Percentiles rank a stretch among this genome's conserved stretches.
Conservation (phyloP, 129 eudicot genomes). For the Escallonia herrerae region DNA sequence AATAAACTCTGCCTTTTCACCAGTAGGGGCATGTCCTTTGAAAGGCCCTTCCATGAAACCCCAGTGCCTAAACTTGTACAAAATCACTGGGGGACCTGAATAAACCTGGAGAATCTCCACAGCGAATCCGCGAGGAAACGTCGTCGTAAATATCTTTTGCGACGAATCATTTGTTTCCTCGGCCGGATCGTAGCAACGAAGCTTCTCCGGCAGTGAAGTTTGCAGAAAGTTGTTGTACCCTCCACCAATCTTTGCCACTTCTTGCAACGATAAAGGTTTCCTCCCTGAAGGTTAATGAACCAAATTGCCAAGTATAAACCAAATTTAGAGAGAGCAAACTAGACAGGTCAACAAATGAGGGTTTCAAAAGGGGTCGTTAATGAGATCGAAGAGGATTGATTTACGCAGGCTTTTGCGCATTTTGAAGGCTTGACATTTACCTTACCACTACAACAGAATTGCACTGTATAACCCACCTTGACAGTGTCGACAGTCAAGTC, state of each 20-base stretch:
- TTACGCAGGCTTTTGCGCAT: too few species aligned
- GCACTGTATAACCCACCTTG: too few species aligned
- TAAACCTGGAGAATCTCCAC: slow-evolving; percentile 79
- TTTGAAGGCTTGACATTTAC: too few species aligned
- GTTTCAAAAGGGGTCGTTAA: too few species aligned
- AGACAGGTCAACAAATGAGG: too few species aligned
- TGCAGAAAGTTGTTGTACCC: slow-evolving; percentile 74
- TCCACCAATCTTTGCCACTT: slow-evolving; percentile 45
- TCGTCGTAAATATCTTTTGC: slow-evolving; percentile 40
- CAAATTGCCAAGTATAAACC: too few species aligned
- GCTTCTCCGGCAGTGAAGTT: slow-evolving; percentile 47
- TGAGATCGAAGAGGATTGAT: too few species aligned
- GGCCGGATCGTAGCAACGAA: slow-evolving; percentile 44
- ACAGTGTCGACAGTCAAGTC: too few species aligned
- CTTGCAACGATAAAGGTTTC: slow-evolving; percentile 37
- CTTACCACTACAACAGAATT: too few species aligned
- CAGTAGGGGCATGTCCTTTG: slow-evolving; percentile 62
- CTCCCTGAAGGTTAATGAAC: slow-evolving; percentile 35
- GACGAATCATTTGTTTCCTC: slow-evolving; percentile 49
- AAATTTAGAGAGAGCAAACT: too few species aligned
- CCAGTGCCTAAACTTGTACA: slow-evolving; percentile 89
- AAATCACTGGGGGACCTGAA: slow-evolving; percentile 74
- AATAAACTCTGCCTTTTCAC: slow-evolving; percentile 52
- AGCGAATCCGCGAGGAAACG: slow-evolving; percentile 79
- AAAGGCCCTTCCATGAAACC: slow-evolving; percentile 83